A percentile compares a stretch with the other conserved stretches of the same genome.
Evolutionary conservation across 2,329 filamentous ascomycete species (phyloP).

Genomic region (Colletotrichum australisinense): DNA sequence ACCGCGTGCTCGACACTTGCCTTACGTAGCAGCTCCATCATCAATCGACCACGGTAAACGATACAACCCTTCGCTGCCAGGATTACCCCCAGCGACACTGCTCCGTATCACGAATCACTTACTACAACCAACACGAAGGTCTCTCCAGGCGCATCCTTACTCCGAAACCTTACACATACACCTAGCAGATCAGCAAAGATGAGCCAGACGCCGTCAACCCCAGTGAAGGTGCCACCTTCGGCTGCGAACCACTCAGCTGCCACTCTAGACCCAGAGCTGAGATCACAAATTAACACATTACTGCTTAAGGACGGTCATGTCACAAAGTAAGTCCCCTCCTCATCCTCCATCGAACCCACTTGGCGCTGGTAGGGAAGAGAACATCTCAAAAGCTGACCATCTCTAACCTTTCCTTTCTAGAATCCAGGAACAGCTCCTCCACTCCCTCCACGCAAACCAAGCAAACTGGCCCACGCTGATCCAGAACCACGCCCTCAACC

Average conservation of each 20-base stretch:
- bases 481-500: slow-evolving; percentile 68
- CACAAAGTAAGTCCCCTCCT: slow-evolving; percentile 58
- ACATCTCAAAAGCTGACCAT: slow-evolving; percentile 7
- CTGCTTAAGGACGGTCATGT: slow-evolving; percentile 70
- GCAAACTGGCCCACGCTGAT: slow-evolving; percentile 73
- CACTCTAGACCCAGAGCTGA: slow-evolving; percentile 70
- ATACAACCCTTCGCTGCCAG: not conserved
- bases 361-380: not conserved
- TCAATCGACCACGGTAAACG: not conserved
- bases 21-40: not conserved
- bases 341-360: not conserved
- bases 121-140: not conserved
- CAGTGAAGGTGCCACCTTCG: slow-evolving; percentile 70
- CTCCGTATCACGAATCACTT: not conserved
- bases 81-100: not conserved
- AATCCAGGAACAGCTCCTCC: slow-evolving; percentile 73
- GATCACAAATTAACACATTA: slow-evolving; percentile 71
- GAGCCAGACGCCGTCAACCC: slow-evolving; percentile 59
- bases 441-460: slow-evolving; percentile 68
- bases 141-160: not conserved
- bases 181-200: slow-evolving; percentile 43
- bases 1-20: not conserved
- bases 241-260: slow-evolving; percentile 70
- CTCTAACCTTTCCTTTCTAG: slow-evolving; percentile 46
- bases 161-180: not conserved